Evolutionary conservation across 1,284 basidiomycete genomes (phyloP), one percentile per base, ranked within the genome.

Genomic region (Cutaneotrichosporon dermatis): DNA sequence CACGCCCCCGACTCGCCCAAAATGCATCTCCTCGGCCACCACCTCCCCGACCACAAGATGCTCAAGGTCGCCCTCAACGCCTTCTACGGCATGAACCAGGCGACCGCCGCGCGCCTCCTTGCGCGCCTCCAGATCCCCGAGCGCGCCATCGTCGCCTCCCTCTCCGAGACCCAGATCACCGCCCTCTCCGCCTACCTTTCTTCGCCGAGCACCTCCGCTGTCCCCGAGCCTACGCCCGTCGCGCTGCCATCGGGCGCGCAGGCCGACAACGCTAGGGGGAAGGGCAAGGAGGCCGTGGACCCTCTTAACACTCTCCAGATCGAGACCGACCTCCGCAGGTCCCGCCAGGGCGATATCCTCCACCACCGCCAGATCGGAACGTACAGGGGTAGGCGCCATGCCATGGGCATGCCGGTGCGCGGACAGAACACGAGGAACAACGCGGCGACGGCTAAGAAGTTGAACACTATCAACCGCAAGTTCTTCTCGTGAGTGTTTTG

Each of bases 401-500:
- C 81, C 0, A 75, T 77, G 58, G 79, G 81, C 15, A 68, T 82
- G 25, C 82, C 83, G 0, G 83, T 83, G 1, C 71, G 82, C 33
- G 83, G 83, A 5, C 83, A 84, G 69, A 74, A 79, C 50, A 84
- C 82, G 34, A 76, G 77, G 40, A 80, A 76, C 6, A 83, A 83
- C 61, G 82, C 78, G 2, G 67, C 71, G 40, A 82, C 82, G 10
- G 82, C 82, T 0, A 78, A 76, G 60, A 80, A 76, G 66, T 69
- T 83, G 49, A 84, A 84, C 71, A 63, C 34, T 4, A 16, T 59
- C 16, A 49, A 42, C 37, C 36, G 56, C 33, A 52, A 50, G 46
- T 13, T 10, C 6, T 50, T 59, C 11, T 59, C 57, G 57, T 59
- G 48, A 59, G 57, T 59, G 46, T 49, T n/a, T 45, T 15, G 43